Base-by-base conservation (phyloP, 1,139 yeast genomes). In the Nakaseomyces bracarensis region DNA sequence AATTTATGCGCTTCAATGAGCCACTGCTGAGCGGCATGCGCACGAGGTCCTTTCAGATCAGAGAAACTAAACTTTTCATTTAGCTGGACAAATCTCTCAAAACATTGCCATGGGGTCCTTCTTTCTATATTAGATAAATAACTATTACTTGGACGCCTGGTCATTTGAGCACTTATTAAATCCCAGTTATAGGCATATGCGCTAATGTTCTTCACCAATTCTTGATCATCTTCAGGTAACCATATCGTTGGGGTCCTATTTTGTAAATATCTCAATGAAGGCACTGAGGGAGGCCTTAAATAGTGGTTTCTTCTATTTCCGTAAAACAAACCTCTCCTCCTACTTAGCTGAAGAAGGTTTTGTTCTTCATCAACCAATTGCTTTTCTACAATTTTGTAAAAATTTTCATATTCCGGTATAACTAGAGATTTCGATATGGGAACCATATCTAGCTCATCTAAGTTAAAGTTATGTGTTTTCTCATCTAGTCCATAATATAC, bases 71-170 rank as follows among this genome's bases (percentile, higher is more conserved):
- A 87, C 47, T 79, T 79, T 45, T 91, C 96, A 54, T 86, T 87
- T 49, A 93, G 70, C 64, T 91, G 98, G 47, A 87, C 82, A 69
- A 93, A 91, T 49, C 98, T 70, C 62, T 91, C 98, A 67, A 91
- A 91, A 60, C 97, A 91, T 60, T 89, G 97, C 98, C 98, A 91
- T 0, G 98, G 94, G 0, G 97, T 91, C 56, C 98, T 74, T 53
- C 97, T 74, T 61, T 91, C 97, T 45, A 87, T 85, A 51, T 84
- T 87, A 0, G 97, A 83, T 34, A 79, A 76, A 59, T 85, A 85
- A 13, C 81, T 77, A 56, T 71, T 70, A 0, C 84, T 75, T 1
- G 87, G 76, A 42, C 71, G 70, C 2, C 78, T 72, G 1, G 82
- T 69, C 72, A 91, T 68, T 58, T 82, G 85, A 16, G 89, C 84